phyloP scores from a whole-genome alignment of 1,139 yeast genomes.

The Kurtzmaniella quercitrusa region DNA sequence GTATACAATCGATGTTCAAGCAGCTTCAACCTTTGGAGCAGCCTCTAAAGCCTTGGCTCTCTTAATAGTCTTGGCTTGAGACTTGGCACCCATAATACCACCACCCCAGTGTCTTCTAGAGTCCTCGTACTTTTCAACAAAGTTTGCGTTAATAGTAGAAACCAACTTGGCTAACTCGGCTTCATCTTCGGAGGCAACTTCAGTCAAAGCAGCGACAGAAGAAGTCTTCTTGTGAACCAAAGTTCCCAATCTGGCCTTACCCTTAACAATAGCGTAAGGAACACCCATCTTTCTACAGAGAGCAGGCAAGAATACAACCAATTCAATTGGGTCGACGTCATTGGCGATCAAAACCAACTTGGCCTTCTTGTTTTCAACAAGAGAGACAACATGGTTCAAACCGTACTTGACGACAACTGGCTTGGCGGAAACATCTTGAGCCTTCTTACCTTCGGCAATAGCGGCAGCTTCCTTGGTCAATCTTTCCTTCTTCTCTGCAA shows the following conservation, averaged over 20 bases:
- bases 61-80: constrained; percentile 64
- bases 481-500: constrained; percentile 97
- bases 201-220: constrained; percentile 95
- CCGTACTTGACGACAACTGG: constrained; percentile 96
- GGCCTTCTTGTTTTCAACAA: constrained; percentile 97
- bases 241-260: constrained; percentile 98
- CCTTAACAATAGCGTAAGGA: constrained; percentile 97
- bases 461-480: constrained; percentile 98
- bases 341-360: constrained; percentile 94
- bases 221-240: constrained; percentile 96
- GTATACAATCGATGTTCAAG: constrained; percentile 1
- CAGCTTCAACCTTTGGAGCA: constrained; percentile 8
- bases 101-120: constrained; percentile 99
- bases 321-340: constrained; percentile 98
- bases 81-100: constrained; percentile 94
- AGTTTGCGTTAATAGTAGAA: constrained; percentile 91
- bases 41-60: constrained; percentile 39
- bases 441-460: constrained; percentile 94
- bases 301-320: constrained; percentile 95
- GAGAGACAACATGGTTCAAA: constrained; percentile 96
- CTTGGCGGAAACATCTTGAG: constrained; percentile 92
- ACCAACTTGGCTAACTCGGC: constrained; percentile 88
- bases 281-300: constrained; percentile 99
- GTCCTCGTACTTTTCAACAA: constrained; percentile 88
- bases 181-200: constrained; percentile 90